Evolutionary conservation across 129 eudicot species (phyloP), one percentile per base, ranked within the genome.

Genomic region (Lonicera japonica): DNA sequence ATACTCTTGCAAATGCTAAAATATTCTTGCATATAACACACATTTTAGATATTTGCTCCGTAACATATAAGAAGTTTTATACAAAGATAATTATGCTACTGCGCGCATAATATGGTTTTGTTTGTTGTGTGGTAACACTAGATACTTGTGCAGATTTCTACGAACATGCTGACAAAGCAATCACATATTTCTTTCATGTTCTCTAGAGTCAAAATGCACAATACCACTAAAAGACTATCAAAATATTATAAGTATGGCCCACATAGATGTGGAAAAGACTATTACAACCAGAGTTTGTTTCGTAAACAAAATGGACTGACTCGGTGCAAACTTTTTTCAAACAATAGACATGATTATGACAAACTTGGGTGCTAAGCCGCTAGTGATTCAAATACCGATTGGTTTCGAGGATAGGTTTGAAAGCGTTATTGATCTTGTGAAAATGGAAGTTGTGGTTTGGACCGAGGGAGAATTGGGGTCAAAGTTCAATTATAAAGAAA

Each of bases 251-350:
- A 94, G 88, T 36, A 94, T 94, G 99, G 99, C 99, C 13, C 99
- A 94, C 71, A 94, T 94, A 51, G 99, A 94, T 20, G 99, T 96
- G 1, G 99, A 96, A 16, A 94, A 94, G 66, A 94, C 99, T 9
- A 94, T 96, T 14, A 88, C 99, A 11, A 94, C 99, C 1, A 75
- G 99, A 46, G 85, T 94, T 20, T 94, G 96, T 57, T 94, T 88
- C 58, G 99, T 88, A 15, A 94, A 94, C 67, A 94, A 94, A 73
- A 94, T 94, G 96, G 96, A 88, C 53, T 82, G 99, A 2, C 72
- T 92, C 22, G 96, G 96, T 47, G 98, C 98, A 84, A 92, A 58
- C n/a, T 92, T 92, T 70, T 92, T 77, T 41, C 61, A 95, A 24
- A 92, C 98, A 39, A 82, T 95, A 21, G 98, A 92, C 64, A 88